Evolutionary conservation across 495 filamentous ascomycete genomes (phyloP), one percentile per base, ranked within the genome.

Genomic region (Penicillium manginii): DNA sequence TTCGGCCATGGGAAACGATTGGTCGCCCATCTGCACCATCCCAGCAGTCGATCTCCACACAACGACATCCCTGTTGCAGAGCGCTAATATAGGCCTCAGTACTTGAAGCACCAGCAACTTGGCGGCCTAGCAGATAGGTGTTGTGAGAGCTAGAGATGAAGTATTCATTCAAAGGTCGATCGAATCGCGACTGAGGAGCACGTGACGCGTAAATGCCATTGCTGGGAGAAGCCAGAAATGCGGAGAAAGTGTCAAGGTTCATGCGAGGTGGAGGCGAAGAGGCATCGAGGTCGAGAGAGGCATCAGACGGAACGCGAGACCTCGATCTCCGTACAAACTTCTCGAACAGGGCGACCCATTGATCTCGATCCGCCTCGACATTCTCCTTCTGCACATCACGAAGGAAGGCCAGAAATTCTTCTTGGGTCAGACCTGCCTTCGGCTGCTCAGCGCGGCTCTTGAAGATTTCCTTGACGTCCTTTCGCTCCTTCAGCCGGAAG

Each of bases 141-240:
- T 98, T 98, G 79, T 98, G 94, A 17, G 93, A 97, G 78, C 92
- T 97, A 4, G 93, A 97, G 59, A 98, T 94, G 83, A 92, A 97
- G 68, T 98, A 98, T 66, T 98, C 94, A 69, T 96, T 96, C 67
- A 98, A 74, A 0, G 94, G 94, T 29, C 90, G 86, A 62, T 94
- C 85, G 48, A 96, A 86, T 17, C 78, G 75, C 52, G 83, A 79
- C 31, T 84, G 72, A 5, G 86, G 80, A 47, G 81, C 71, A 55
- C 78, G 83, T 42, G 79, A 71, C 31, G 88, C 77, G 23, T 85
- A 83, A 3, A 84, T 60, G 2, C 75, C 80, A 60, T 93, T 96
- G 62, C 82, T 83, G 12, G 80, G 76, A 0, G 93, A 98, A 22
- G 86, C 84, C 11, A 98, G 78, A 62, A 87, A 97, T 17, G 82